phyloP scores from a whole-genome alignment of 495 filamentous ascomycete species.

The Evansstolkia leycettana region DNA sequence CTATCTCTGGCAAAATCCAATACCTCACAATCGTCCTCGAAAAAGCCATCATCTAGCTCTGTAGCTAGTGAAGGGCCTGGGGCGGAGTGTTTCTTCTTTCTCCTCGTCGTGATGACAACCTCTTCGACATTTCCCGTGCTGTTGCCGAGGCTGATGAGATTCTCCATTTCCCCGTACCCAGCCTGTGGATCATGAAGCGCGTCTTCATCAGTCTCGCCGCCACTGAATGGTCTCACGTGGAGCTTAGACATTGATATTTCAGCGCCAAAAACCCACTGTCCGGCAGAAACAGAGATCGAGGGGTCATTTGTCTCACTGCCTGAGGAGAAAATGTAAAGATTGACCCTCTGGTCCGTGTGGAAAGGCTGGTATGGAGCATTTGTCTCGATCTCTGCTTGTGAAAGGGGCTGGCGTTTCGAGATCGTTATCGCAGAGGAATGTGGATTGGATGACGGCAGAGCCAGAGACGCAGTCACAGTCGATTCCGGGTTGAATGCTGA shows the following conservation, averaged over 20 bases:
- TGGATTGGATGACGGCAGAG: constrained; percentile 21
- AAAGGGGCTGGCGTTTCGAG: constrained; percentile 41
- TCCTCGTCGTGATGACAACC: constrained; percentile 67
- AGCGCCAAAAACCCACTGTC: constrained; percentile 63
- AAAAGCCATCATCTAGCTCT: constrained; percentile 69
- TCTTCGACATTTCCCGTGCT: constrained; percentile 61
- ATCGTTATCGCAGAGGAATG: constrained; percentile 19
- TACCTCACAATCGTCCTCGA: constrained; percentile 89
- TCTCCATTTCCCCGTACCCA: constrained; percentile 36
- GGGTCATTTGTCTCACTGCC: constrained; percentile 10
- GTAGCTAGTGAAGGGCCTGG: constrained; percentile 12
- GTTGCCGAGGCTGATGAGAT: constrained; percentile 38
- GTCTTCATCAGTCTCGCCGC: constrained; percentile 40
- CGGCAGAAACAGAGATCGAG: constrained; percentile 12
- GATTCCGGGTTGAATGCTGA: constrained; percentile 16
- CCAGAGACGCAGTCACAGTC: constrained; percentile 16
- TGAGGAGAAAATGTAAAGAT: constrained; percentile 46
- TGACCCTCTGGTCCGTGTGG: constrained; percentile 73
- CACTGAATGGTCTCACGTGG: constrained; percentile 39
- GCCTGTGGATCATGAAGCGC: constrained; percentile 25
- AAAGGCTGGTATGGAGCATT: constrained; percentile 85
- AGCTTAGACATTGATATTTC: constrained; percentile 47
- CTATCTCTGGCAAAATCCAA: constrained; percentile 82
- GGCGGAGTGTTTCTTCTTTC: constrained; percentile 40
- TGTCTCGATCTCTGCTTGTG: constrained; percentile 85